Base-by-base conservation (phyloP, 139 green algal species). In the Chlorella sorokiniana region DNA sequence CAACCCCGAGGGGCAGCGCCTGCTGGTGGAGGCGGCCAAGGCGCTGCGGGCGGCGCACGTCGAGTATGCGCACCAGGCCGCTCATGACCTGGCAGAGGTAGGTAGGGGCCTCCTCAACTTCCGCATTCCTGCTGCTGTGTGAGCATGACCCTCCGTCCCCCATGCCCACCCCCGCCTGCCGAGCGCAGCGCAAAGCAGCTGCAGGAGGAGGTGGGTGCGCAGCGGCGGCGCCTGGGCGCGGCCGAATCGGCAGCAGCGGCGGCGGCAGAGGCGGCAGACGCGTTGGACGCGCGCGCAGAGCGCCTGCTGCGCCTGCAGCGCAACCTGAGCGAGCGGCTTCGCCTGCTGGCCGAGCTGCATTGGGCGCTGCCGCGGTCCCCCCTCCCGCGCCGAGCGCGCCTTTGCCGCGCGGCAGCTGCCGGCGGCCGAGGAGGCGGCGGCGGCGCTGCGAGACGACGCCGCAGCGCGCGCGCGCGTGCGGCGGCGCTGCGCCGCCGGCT, bases 301-400 rank as follows among this genome's bases (percentile, higher is more conserved):
- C 65, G 67, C 5, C 51, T 73, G 63, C 31, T n/a, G 40, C 44
- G 35, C 10, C 25, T 86, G 64, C 72, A 85, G 61, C 64, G n/a
- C 16, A 83, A 84, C 44, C 82, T 91, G 45, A 35, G 63, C 1
- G 51, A 64, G 31, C 76, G 88, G 20, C 29, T 88, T 40, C 52
- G 70, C 11, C 75, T 94, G 59, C 86, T 94, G 65, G 89, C 88
- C 0, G 69, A 88, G 56, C 89, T 94, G 84, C 90, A 94, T 68
- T 92, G 88, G 87, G 82, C 84, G 52, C 74, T 93, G 65, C 90
- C 90, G 22, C 79, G 83, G 22, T n/a, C 88, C 87, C 3, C 67
- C 89, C 69, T 91, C 85, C 1, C 44, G 33, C 10, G 87, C 90
- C 4, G 91, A 94, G 86, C 38, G 51, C 45, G 38, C 70, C 9